These are phyloP conservation scores for Corylus heterophylla DNA, from an alignment of 306 rosid genomes.

Conservation along the genomic window DNA sequence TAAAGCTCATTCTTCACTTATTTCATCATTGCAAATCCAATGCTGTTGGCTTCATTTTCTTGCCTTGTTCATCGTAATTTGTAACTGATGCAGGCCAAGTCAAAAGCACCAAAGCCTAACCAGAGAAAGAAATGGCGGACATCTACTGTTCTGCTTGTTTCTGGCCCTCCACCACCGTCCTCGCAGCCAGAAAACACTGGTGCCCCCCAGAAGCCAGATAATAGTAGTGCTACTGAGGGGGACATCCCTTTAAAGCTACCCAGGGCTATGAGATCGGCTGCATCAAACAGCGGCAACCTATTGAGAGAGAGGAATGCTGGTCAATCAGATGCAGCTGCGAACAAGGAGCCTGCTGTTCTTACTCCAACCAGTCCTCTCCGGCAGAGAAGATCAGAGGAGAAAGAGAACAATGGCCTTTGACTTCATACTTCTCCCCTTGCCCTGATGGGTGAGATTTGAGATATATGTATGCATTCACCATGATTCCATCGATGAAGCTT, in stretches of 20 bases:
- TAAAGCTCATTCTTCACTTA: neutral
- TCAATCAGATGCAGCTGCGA: conserved; percentile 46
- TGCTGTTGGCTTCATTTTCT: conserved; percentile 1
- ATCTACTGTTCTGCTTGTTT: conserved; percentile 62
- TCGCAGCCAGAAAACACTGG: conserved; percentile 42
- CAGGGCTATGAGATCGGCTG: conserved; percentile 48
- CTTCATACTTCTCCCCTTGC: neutral
- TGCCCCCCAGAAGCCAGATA: conserved; percentile 43
- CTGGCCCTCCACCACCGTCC: conserved; percentile 43
- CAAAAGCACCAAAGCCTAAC: conserved; percentile 55
- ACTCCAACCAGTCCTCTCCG: conserved; percentile 47
- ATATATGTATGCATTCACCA: conserved; percentile 12
- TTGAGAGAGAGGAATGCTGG: conserved; percentile 69
- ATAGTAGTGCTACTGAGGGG: conserved; percentile 32
- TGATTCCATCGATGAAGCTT: conserved; percentile 14
- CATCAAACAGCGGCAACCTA: conserved; percentile 42
- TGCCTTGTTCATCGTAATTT: neutral
- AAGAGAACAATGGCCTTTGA: conserved; percentile 72
- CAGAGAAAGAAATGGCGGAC: conserved; percentile 76
- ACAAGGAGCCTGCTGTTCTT: conserved; percentile 46
- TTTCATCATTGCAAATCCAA: neutral
- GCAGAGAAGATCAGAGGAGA: conserved; percentile 59
- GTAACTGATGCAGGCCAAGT: conserved; percentile 48
- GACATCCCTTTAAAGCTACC: conserved; percentile 60
- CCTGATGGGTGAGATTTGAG: neutral